Evolutionary conservation across 768 basidiomycete genomes (phyloP).

Genomic region (Lyophyllum atratum): DNA sequence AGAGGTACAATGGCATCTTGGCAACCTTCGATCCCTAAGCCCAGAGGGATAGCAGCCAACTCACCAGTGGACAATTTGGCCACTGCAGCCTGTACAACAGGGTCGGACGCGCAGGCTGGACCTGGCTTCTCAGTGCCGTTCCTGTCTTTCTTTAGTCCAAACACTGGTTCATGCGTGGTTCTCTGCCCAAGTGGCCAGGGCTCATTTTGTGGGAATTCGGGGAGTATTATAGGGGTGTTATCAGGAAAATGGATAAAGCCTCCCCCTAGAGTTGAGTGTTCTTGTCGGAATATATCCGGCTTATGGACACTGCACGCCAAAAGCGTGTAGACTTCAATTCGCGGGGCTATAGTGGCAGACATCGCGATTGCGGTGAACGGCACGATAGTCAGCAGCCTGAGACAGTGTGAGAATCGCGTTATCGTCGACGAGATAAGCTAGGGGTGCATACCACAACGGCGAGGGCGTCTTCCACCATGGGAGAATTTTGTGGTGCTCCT

Average conservation of each 20-base stretch:
- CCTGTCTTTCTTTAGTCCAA: neutral
- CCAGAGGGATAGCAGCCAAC: constrained; percentile 18
- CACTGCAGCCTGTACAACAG: constrained; percentile 71
- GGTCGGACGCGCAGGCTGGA: constrained; percentile 66
- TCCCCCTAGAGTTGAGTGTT: constrained; percentile 17
- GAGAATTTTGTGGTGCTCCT: constrained; percentile 21
- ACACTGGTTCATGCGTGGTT: neutral
- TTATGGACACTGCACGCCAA: constrained; percentile 71
- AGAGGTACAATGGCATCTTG: too few species aligned
- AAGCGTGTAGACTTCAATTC: constrained; percentile 72
- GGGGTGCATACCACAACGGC: constrained; percentile 62
- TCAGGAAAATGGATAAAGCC: neutral
- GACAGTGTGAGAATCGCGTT: constrained; percentile 4
- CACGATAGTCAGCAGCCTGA: constrained; percentile 58
- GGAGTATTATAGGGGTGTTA: neutral
- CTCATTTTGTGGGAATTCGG: neutral
- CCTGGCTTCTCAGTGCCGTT: constrained; percentile 9
- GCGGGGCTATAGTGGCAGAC: constrained; percentile 64
- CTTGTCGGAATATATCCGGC: constrained; percentile 50
- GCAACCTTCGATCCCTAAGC: neutral
- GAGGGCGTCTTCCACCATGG: constrained; percentile 83
- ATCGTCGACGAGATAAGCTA: neutral
- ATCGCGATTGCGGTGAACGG: constrained; percentile 58
- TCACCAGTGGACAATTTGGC: constrained; percentile 65
- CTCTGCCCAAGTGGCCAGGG: neutral